A percentile compares a stretch with the other conserved stretches of the same genome.
Conservation (phyloP, 2,329 filamentous ascomycete genomes). For the Pseudocercospora musae region DNA sequence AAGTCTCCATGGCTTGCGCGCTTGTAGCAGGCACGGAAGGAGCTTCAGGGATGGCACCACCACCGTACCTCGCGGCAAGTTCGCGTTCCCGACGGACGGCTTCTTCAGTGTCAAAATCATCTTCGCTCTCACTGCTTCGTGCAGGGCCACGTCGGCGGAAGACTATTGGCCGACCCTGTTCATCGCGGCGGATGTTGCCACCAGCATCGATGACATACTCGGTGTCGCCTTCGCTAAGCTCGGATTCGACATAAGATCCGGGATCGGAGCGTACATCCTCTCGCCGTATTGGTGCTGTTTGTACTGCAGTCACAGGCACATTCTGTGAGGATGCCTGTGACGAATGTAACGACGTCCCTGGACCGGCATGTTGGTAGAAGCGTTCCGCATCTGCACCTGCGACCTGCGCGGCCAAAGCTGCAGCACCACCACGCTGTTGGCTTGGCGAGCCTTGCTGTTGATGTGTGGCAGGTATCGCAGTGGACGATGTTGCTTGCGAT, state of each 20-base stretch:
- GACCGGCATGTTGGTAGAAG: constrained; percentile 48
- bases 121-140: constrained; percentile 35
- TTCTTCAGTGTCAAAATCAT: constrained; percentile 55
- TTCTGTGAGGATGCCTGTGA: constrained; percentile 23
- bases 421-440: constrained; percentile 9
- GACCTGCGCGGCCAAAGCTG: constrained; percentile 4
- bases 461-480: constrained; percentile 8
- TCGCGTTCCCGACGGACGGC: constrained; percentile 50
- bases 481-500: constrained; percentile 9
- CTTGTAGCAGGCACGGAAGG: constrained; percentile 31
- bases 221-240: constrained; percentile 64
- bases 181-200: constrained; percentile 60
- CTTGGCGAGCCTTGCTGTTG: constrained; percentile 10
- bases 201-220: constrained; percentile 66
- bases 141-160: constrained; percentile 39
- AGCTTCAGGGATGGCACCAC: constrained; percentile 31
- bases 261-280: constrained; percentile 25
- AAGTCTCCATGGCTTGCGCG: constrained; percentile 34
- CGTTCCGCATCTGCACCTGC: constrained; percentile 28
- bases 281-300: constrained; percentile 32
- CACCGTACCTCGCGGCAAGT: constrained; percentile 46
- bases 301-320: constrained; percentile 26
- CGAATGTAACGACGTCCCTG: constrained; percentile 32
- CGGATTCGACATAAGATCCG: constrained; percentile 35
- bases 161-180: constrained; percentile 58